Base-by-base conservation (phyloP, 805 yeast genomes). In the Lachancea thermotolerans region DNA sequence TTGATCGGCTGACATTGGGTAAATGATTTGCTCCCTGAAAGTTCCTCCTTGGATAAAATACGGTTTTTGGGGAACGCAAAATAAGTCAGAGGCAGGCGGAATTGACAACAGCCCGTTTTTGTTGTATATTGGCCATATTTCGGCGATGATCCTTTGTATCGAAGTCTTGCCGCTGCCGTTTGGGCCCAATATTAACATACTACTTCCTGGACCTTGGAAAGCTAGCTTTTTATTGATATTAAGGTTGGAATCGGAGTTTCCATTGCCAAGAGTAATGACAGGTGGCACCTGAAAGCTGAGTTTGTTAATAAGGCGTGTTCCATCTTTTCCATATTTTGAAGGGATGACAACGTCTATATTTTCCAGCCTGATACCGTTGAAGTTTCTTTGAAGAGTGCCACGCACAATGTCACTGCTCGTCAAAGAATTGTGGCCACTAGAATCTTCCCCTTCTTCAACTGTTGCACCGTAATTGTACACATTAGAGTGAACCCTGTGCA, bases 101-200 rank as follows among this genome's bases (percentile, higher is more conserved):
- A 83, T 83, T 4, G 95, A 85, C 38, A 90, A 67, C 45, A 89
- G 72, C 0, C 97, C 97, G 34, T 74, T 60, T 35, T 62, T 63
- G 51, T 73, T 70, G 64, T 85, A 90, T 25, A 87, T 72, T 11
- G 98, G 96, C 97, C 97, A 90, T 49, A 90, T 70, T 17, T 91
- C 95, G 6, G 95, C 90, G 47, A 89, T 72, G 2, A 90, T 74
- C 50, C 96, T 72, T 42, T 89, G 80, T 53, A 90, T 82, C 0
- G 95, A 81, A 8, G 95, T 83, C 61, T 90, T 90, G 48, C 98
- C 98, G 55, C 83, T 76, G 12, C 96, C 95, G 57, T 90, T 90
- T 41, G 91, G 75, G 10, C 96, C 97, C 49, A 88, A 71, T 32
- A 90, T 82, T 49, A 90, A 73, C 42, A 89, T 67, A 58, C 85